phyloP scores from a whole-genome alignment of 495 filamentous ascomycete species.

The Aspergillus nidulans region DNA sequence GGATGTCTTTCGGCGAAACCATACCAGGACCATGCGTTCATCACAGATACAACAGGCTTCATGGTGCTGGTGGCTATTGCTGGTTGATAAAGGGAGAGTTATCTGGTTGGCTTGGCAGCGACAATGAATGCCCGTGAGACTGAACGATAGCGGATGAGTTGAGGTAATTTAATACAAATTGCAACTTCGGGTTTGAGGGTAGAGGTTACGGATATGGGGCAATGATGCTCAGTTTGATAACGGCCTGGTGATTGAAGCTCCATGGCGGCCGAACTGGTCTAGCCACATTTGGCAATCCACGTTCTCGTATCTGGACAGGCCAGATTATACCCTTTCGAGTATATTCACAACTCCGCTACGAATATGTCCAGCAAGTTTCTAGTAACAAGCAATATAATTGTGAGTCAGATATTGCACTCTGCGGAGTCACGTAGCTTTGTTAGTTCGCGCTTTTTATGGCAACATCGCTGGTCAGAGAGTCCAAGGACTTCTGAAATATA shows the following conservation, averaged over 20 bases:
- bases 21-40: conserved; percentile 94
- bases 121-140: not conserved
- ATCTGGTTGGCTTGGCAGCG: not conserved
- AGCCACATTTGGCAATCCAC: conserved; percentile 30
- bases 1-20: conserved; percentile 9
- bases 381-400: no score
- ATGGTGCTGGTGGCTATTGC: conserved; percentile 47
- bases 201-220: not conserved
- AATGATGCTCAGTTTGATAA: not conserved
- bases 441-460: not conserved
- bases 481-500: not conserved
- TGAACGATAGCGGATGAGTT: not conserved
- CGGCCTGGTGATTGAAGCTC: not conserved
- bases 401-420: no score
- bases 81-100: no score
- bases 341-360: no score
- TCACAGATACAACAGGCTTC: conserved; percentile 85
- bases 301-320: not conserved
- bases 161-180: not conserved
- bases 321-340: no score
- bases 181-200: not conserved
- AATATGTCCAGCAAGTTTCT: no score
- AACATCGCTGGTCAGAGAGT: conserved; percentile 1
- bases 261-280: conserved; percentile 1
- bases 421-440: not conserved